Evolutionary conservation across 1,139 yeast genomes (phyloP).

Genomic region (Candida sp.): DNA sequence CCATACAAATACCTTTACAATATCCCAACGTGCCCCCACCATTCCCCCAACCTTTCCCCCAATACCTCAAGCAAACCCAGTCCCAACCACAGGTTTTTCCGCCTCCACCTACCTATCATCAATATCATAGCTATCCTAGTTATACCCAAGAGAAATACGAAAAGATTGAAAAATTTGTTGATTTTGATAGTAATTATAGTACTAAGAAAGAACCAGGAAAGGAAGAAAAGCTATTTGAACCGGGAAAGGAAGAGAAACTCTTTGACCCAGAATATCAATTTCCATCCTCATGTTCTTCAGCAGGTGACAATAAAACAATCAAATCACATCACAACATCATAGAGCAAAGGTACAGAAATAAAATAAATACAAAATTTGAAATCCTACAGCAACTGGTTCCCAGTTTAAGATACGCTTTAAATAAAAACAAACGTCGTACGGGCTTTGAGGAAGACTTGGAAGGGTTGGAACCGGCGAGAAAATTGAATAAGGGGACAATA

Average conservation of each 20-base stretch:
- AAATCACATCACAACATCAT: conserved; percentile 43
- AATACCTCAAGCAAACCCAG: background rate
- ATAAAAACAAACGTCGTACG: conserved; percentile 11
- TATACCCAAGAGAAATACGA: background rate
- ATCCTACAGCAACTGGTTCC: conserved; percentile 42
- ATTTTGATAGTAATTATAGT: background rate
- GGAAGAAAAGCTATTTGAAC: background rate
- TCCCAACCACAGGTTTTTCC: background rate
- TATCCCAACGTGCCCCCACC: conserved; percentile 1
- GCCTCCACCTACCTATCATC: background rate
- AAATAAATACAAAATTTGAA: conserved; percentile 42
- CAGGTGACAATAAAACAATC: conserved; percentile 7
- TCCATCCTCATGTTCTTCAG: conserved; percentile 5
- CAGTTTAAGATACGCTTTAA: conserved; percentile 31
- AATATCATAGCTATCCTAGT: background rate
- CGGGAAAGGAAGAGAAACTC: too few species aligned
- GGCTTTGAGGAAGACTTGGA: conserved; percentile 22
- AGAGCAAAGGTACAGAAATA: conserved; percentile 45
- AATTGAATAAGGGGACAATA: conserved; percentile 43
- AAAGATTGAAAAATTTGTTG: background rate
- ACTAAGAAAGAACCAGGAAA: background rate
- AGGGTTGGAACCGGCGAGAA: conserved; percentile 45
- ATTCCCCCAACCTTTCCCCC: conserved; percentile 3
- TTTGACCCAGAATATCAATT: conserved; percentile 1
- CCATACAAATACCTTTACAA: conserved; percentile 1